Evolutionary conservation across 2,329 filamentous ascomycete species (phyloP).

Genomic region (Chaetomiaceae sp.): DNA sequence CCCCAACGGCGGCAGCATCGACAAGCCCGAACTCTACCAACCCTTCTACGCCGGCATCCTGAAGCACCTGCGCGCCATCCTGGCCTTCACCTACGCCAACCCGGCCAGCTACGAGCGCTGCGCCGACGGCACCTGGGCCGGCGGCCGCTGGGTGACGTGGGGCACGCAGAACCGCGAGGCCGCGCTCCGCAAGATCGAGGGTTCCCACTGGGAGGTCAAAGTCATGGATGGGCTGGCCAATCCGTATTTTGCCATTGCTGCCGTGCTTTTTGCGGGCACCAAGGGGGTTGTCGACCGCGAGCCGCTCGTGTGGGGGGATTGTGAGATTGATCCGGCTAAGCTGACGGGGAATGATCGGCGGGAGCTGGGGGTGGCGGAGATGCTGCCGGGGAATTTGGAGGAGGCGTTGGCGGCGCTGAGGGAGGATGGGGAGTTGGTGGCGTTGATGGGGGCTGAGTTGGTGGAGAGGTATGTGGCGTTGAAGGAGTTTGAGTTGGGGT

Average conservation of each 20-base stretch:
- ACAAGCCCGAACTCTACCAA: constrained; percentile 45
- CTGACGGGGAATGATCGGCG: constrained; percentile 44
- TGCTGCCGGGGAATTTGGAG: constrained; percentile 50
- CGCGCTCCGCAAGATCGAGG: constrained; percentile 62
- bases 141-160: constrained; percentile 75
- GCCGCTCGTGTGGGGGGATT: constrained; percentile 48
- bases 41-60: constrained; percentile 70
- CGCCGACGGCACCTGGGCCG: constrained; percentile 66
- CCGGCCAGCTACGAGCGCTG: constrained; percentile 65
- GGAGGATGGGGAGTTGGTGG: constrained; percentile 42
- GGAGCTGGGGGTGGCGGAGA: constrained; percentile 48
- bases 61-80: constrained; percentile 58
- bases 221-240: constrained; percentile 76
- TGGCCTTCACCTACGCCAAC: constrained; percentile 64
- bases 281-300: constrained; percentile 46
- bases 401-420: constrained; percentile 51
- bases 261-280: constrained; percentile 55
- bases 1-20: constrained; percentile 27
- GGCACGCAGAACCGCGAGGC: constrained; percentile 76
- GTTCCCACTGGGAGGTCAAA: constrained; percentile 73
- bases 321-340: constrained; percentile 47
- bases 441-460: constrained; percentile 44
- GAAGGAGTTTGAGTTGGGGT: constrained; percentile 54
- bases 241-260: constrained; percentile 64
- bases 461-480: constrained; percentile 53